These are phyloP conservation scores for Haplographium delicatum DNA, from an alignment of 495 filamentous ascomycete genomes.

Conservation along the genomic window DNA sequence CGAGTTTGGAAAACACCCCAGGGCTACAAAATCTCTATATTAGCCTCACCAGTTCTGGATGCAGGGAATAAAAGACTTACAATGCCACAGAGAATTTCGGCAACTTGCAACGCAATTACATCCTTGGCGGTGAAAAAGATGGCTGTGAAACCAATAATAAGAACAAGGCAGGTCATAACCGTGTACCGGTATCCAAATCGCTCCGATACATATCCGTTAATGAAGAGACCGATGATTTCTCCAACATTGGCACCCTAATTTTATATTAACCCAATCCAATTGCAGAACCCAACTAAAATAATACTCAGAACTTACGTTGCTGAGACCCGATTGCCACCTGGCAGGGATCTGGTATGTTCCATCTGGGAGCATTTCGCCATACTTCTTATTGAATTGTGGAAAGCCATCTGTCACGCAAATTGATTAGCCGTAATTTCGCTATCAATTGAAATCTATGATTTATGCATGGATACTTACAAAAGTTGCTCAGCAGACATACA, in stretches of 20 bases:
- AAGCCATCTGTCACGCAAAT: constrained; percentile 42
- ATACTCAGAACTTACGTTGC: constrained; percentile 57
- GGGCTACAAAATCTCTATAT: constrained; percentile 23
- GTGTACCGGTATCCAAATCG: constrained; percentile 67
- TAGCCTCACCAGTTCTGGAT: neutral
- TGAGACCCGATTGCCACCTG: constrained; percentile 71
- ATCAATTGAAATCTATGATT: too few species aligned
- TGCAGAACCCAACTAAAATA: neutral
- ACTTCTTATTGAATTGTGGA: constrained; percentile 62
- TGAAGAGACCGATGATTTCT: constrained; percentile 69
- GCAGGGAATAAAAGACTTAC: constrained; percentile 8
- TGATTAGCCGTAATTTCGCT: constrained; percentile 1
- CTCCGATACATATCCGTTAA: constrained; percentile 74
- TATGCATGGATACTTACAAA: constrained; percentile 41
- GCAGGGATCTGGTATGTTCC: constrained; percentile 66
- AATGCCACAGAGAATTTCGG: constrained; percentile 72
- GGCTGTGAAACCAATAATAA: constrained; percentile 63
- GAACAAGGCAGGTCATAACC: constrained; percentile 59
- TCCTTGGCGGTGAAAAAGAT: constrained; percentile 75
- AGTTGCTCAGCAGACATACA: constrained; percentile 53
- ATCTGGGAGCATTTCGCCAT: constrained; percentile 50
- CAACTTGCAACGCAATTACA: constrained; percentile 61
- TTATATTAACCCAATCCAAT: constrained; percentile 6
- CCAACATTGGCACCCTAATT: constrained; percentile 60
- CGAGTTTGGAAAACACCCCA: constrained; percentile 81